These are phyloP conservation scores for Candida pseudoviswanathii DNA, from an alignment of 1,139 yeast species.

Conservation along the genomic window DNA sequence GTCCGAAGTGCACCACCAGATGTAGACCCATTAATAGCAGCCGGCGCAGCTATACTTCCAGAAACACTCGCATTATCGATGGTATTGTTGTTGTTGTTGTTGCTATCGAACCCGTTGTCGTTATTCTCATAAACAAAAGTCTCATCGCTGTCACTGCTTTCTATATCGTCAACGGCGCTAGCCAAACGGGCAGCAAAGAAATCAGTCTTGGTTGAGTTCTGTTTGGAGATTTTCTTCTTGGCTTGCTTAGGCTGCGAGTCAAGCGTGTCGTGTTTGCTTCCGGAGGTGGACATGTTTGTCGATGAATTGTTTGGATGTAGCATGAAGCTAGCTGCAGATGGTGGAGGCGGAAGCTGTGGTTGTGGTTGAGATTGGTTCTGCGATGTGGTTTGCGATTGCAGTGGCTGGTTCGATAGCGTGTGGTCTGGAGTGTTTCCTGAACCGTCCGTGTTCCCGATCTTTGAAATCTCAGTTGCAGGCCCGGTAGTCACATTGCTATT, in stretches of 20 bases:
- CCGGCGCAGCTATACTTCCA: constrained; percentile 13
- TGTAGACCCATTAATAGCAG: constrained; percentile 1
- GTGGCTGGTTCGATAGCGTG: not conserved
- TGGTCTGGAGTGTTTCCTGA: not conserved
- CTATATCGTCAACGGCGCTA: constrained; percentile 89
- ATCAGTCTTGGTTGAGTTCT: constrained; percentile 70
- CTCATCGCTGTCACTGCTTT: constrained; percentile 86
- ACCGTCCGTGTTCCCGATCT: not conserved
- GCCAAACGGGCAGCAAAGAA: constrained; percentile 93
- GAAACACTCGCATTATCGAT: constrained; percentile 16
- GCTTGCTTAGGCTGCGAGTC: constrained; percentile 14
- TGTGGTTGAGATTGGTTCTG: not conserved
- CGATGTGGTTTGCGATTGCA: not conserved
- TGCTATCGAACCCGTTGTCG: constrained; percentile 18
- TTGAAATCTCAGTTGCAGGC: not conserved
- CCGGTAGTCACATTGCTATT: not conserved
- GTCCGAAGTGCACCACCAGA: constrained; percentile 9
- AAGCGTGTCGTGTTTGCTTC: constrained; percentile 7
- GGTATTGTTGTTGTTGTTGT: constrained; percentile 10
- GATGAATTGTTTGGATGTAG: constrained; percentile 16
- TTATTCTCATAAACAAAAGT: constrained; percentile 86
- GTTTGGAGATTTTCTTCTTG: constrained; percentile 28
- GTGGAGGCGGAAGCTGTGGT: constrained; percentile 4
- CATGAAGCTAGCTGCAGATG: constrained; percentile 12
- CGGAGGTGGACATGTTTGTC: constrained; percentile 5